A percentile compares a stretch with the other conserved stretches of the same genome.
Conservation (phyloP, 352 stramenopile species). For the Pilasporangium apinafurcum region DNA sequence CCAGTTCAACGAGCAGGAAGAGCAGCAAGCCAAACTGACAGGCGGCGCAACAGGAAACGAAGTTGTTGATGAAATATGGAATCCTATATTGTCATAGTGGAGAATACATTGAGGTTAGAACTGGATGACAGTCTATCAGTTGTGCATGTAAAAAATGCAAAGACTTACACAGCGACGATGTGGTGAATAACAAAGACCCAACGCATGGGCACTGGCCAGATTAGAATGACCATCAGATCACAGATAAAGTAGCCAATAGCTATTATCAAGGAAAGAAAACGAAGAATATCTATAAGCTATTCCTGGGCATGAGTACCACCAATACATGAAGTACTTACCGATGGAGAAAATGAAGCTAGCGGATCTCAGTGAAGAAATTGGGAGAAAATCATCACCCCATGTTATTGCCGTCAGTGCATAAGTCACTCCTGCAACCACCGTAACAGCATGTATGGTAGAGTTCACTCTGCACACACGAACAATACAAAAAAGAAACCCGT, state of each 20-base stretch:
- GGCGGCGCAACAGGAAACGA: slow-evolving; percentile 69
- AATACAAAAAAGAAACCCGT: not conserved
- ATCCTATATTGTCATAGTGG: slow-evolving; percentile 18
- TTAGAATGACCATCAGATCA: slow-evolving; percentile 74
- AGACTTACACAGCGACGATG: slow-evolving; percentile 70
- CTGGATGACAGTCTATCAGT: not conserved
- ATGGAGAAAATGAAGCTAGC: slow-evolving; percentile 83
- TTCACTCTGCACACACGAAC: slow-evolving; percentile 43
- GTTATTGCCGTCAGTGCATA: slow-evolving; percentile 59
- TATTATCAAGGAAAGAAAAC: slow-evolving; percentile 10
- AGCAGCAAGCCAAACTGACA: slow-evolving; percentile 72
- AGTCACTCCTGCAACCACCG: slow-evolving; percentile 54
- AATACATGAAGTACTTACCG: slow-evolving; percentile 22
- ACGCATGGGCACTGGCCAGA: slow-evolving; percentile 73
- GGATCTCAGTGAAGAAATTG: slow-evolving; percentile 63
- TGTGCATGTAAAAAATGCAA: not conserved
- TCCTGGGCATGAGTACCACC: not conserved
- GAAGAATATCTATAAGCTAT: not conserved
- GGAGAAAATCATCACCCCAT: slow-evolving; percentile 59
- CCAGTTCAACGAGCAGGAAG: slow-evolving; percentile 76
- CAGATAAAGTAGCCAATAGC: slow-evolving; percentile 78
- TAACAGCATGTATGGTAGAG: slow-evolving; percentile 68
- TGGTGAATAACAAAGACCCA: slow-evolving; percentile 76
- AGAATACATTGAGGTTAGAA: not conserved
- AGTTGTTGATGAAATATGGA: slow-evolving; percentile 86